Evolutionary conservation across 495 filamentous ascomycete genomes (phyloP), one percentile per base, ranked within the genome.

Genomic region (Physcia stellaris): DNA sequence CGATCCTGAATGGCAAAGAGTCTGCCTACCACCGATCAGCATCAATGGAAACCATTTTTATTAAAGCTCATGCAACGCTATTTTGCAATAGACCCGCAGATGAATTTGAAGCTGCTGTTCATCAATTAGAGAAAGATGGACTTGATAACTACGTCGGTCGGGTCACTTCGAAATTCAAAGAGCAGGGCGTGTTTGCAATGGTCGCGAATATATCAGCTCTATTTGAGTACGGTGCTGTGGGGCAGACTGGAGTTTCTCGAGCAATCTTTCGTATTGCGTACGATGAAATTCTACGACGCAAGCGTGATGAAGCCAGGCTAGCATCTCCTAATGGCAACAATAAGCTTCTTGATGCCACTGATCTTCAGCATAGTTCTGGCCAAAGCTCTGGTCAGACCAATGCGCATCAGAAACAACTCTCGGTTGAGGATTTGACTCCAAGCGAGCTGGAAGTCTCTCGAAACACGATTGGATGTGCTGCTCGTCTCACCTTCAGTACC

Each of bases 1-100:
- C 80, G 2, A 62, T 83, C n/a, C 54, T 79, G 30, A 55, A 63
- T 19, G 59, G 55, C 0, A 53, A 58, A 2, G 46, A 59, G 46
- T 46, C 52, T 53, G 42, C 55, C 20, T 47, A 51, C 40, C 39
- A 55, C 49, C 31, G 68, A 59, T 44, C 59, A 4, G 22, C 45
- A 15, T 52, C 66, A 16, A 45, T 63, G 10, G 65, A 70, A 18
- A 58, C 68, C 1, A 54, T 62, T 0, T 80, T 83, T 45, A 72
- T 86, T 19, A 71, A 66, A 35, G 64, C 71, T 3, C 79, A 86
- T 45, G 77, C 64, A 4, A 58, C 77, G 28, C 56, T 88, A 12
- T 87, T 86, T 48, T 72, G 62, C 11, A 61, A 68, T 20, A 63
- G 67, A 13, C 32, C 36, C 3, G 12, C 13, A 4, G 21, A 32